Conservation (phyloP, 208 protist species). For the Wallacemonas sp. region DNA sequence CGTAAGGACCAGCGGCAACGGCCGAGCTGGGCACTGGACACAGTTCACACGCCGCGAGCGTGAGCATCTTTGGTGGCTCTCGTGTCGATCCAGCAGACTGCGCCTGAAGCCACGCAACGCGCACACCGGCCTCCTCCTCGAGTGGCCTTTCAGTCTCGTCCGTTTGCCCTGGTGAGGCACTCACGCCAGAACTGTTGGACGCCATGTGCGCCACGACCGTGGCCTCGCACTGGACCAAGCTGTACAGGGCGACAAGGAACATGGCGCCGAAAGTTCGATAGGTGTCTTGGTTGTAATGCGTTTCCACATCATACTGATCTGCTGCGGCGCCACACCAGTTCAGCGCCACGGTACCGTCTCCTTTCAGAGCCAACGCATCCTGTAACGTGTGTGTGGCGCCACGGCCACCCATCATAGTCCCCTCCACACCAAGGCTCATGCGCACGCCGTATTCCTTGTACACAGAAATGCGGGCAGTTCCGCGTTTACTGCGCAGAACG, state of each 20-base stretch:
- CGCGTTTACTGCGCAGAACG: conserved; percentile 87
- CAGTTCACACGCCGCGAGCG: not conserved
- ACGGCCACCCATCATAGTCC: conserved; percentile 89
- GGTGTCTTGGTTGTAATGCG: conserved; percentile 26
- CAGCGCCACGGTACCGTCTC: not conserved
- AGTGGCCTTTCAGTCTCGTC: not conserved
- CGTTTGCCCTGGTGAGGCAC: conserved; percentile 1
- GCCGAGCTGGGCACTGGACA: not conserved
- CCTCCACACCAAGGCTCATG: conserved; percentile 95
- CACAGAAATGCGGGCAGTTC: conserved; percentile 90
- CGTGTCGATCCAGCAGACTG: conserved; percentile 6
- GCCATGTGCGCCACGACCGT: too few species aligned
- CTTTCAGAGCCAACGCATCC: not conserved
- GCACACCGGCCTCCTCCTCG: conserved; percentile 1
- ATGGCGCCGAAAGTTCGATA: conserved; percentile 20
- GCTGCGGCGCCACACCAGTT: conserved; percentile 2
- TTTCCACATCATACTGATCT: not conserved
- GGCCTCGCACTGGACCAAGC: conserved; percentile 11
- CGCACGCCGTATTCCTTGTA: conserved; percentile 91
- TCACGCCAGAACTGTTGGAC: too few species aligned
- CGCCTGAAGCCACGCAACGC: conserved; percentile 1
- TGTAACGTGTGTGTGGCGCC: conserved; percentile 14
- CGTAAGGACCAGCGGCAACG: conserved; percentile 56
- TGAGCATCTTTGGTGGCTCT: not conserved
- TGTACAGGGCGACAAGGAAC: conserved; percentile 17